A percentile compares a stretch with the other conserved stretches of the same genome.
Evolutionary conservation across 371 early-diverging fungal species (phyloP).

Genomic region (Nematocida sp.): DNA sequence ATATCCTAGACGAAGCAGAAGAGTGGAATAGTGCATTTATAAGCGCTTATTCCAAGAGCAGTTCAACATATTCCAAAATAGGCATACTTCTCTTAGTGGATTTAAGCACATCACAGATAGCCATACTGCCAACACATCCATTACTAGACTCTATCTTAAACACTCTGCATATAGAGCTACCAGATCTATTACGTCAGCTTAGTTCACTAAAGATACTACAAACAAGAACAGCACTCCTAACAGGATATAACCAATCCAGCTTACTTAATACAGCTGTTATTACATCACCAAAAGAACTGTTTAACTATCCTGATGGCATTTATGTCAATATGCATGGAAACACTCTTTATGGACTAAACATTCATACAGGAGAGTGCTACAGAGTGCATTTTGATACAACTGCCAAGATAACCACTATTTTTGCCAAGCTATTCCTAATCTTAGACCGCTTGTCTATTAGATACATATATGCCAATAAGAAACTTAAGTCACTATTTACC

Average conservation of each 20-base stretch:
- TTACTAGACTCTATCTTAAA: background rate
- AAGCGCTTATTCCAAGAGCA: slow-evolving; percentile 83
- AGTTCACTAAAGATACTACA: background rate
- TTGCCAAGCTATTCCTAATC: slow-evolving; percentile 69
- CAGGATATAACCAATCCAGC: background rate
- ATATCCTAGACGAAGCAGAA: slow-evolving; percentile 7
- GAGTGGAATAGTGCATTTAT: background rate
- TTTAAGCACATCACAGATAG: background rate
- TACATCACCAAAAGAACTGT: slow-evolving; percentile 2
- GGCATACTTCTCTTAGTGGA: background rate
- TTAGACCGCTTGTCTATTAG: slow-evolving; percentile 86
- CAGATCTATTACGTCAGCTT: background rate
- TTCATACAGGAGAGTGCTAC: background rate
- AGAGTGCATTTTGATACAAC: background rate
- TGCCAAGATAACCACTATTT: background rate
- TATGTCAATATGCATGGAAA: background rate
- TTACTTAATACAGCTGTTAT: background rate
- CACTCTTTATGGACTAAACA: background rate
- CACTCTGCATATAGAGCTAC: background rate
- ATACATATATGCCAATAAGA: slow-evolving; percentile 84
- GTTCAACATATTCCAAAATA: background rate
- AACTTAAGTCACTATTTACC: slow-evolving; percentile 68
- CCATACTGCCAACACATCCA: background rate
- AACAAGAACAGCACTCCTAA: background rate
- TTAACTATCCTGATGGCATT: background rate